Base-by-base conservation (phyloP, 768 basidiomycete genomes). In the Ramaria sp. region DNA sequence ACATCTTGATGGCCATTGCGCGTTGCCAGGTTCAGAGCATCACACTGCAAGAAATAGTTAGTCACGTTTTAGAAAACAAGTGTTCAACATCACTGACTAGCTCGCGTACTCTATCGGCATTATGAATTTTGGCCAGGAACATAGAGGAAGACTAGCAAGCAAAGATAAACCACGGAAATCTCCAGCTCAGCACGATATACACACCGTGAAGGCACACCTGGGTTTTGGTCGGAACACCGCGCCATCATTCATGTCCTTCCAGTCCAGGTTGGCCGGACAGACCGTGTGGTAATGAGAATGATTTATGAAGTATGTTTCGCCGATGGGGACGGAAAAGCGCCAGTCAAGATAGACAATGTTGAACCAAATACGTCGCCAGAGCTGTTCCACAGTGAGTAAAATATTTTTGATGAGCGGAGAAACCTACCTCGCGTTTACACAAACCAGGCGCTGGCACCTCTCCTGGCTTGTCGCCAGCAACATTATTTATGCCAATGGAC, bases 311-410 rank as follows among this genome's bases (percentile, higher is more conserved):
- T 51, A 51, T 30, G 51, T 51, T 30, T 51, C 51, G 7, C 30
- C 51, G 30, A 51, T 51, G 7, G 51, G 51, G 22, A 51, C 51
- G 34, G 31, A 34, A 24, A 51, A 51, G 4, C 51, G 51, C 51
- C 51, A 51, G 37, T 51, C 51, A 15, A 51, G 34, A 30, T 51
- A 51, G 31, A 51, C 30, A 17, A 51, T 33, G 51, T 51, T 51
- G 34, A 4, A 33, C 51, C 51, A 51, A 15, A 51, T 38, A 15
- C 51, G 51, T 11, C 51, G 51, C 51, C 51, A 51, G 12, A 51
- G 51, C 51, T 49, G 31, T 7, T 49, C 47, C 47, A 4, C 31
- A 22, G 43, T 45, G 15, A n/a, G 15, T 45, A 13, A 34, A n/a
- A n/a, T n/a, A n/a, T n/a, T 34, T 13, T 6, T 45, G 43, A 45